Conservation (phyloP, 495 filamentous ascomycete genomes). For the Penicillium cinerascens region DNA sequence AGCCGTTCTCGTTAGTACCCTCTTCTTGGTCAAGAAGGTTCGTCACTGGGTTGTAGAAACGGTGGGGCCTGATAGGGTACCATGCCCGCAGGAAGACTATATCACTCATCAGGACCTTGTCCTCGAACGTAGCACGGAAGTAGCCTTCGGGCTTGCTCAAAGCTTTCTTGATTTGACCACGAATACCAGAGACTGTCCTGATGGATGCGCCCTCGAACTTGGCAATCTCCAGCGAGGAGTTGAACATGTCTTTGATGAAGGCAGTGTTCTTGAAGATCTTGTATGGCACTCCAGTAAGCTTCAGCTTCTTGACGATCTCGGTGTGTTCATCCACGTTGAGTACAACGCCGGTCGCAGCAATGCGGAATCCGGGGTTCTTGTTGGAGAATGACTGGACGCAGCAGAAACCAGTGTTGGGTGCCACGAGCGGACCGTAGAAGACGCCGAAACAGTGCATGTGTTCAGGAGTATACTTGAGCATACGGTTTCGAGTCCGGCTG, state of each 20-base stretch:
- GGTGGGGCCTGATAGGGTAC: constrained; percentile 91
- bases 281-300: constrained; percentile 84
- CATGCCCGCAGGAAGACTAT: constrained; percentile 94
- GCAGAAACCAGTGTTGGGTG: constrained; percentile 92
- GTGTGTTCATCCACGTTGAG: constrained; percentile 87
- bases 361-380: constrained; percentile 84
- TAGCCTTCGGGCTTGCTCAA: constrained; percentile 87
- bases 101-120: constrained; percentile 95
- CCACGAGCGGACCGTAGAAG: constrained; percentile 90
- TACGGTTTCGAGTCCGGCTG: constrained; percentile 85
- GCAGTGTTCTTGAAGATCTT: constrained; percentile 99
- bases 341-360: constrained; percentile 91
- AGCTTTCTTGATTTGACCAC: constrained; percentile 94
- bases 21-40: constrained; percentile 65
- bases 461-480: constrained; percentile 97
- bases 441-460: constrained; percentile 98
- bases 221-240: constrained; percentile 82
- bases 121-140: constrained; percentile 95
- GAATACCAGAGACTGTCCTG: constrained; percentile 90
- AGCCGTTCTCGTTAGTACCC: constrained; percentile 44
- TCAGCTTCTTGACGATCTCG: constrained; percentile 98
- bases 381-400: constrained; percentile 89
- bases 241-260: constrained; percentile 99
- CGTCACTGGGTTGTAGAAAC: constrained; percentile 95
- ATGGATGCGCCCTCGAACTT: constrained; percentile 97